A percentile compares a stretch with the other conserved stretches of the same genome.
These are phyloP conservation scores for Wallacemonas sp. DNA, from an alignment of 208 protist genomes.

Conservation along the genomic window DNA sequence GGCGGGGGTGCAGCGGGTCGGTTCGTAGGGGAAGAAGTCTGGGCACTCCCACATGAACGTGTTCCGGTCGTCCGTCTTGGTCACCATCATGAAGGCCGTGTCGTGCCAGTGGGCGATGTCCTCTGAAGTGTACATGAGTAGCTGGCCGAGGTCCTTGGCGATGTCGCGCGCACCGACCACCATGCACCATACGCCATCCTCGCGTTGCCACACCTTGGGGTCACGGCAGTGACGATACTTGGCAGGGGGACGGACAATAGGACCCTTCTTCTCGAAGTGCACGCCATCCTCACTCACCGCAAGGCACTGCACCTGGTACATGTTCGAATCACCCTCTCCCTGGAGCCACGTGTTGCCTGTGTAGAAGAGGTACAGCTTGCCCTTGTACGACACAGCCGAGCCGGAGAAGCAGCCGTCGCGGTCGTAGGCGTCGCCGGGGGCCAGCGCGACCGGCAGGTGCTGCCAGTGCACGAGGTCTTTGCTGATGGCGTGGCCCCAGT, in stretches of 20 bases:
- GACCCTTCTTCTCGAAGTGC: slow-evolving; percentile 35
- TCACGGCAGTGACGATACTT: slow-evolving; percentile 42
- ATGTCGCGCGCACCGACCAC: slow-evolving; percentile 34
- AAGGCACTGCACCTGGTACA: slow-evolving; percentile 56
- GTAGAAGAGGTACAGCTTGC: slow-evolving; percentile 49
- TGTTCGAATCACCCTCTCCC: slow-evolving; percentile 10
- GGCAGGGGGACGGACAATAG: slow-evolving; percentile 20
- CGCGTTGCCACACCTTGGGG: slow-evolving; percentile 33
- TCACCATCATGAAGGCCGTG: slow-evolving; percentile 25
- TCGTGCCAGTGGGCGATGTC: slow-evolving; percentile 31
- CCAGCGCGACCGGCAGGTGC: slow-evolving; percentile 36
- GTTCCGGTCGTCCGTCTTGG: slow-evolving; percentile 31
- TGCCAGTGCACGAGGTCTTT: slow-evolving; percentile 42
- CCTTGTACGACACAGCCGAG: slow-evolving; percentile 29
- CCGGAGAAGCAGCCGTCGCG: slow-evolving; percentile 58
- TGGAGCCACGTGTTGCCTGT: slow-evolving; percentile 40
- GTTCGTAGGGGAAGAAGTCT: slow-evolving; percentile 28
- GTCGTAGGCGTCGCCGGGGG: slow-evolving; percentile 33
- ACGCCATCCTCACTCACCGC: slow-evolving; percentile 42
- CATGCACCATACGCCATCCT: slow-evolving; percentile 41
- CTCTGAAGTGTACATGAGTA: slow-evolving; percentile 30
- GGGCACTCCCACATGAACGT: slow-evolving; percentile 62
- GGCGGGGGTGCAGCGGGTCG: background rate
- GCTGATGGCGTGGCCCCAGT: slow-evolving; percentile 49
- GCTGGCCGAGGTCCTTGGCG: slow-evolving; percentile 31